Conservation (phyloP, 305 asterid species). For the Salvia sclarea region DNA sequence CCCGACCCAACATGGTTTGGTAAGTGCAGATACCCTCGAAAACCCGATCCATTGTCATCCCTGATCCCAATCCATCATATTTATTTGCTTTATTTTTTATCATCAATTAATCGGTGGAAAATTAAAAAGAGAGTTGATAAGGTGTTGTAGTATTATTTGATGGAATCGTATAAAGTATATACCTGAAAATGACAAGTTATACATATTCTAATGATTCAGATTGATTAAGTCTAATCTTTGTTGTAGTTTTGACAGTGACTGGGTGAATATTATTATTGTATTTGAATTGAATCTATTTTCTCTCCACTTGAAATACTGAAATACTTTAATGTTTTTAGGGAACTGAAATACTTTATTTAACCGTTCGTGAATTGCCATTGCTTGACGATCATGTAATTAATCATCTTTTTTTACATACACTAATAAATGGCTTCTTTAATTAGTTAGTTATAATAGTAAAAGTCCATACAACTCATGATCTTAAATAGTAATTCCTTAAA, state of each 20-base stretch:
- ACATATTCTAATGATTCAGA: background rate
- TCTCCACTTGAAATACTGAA: no score
- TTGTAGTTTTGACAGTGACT: background rate
- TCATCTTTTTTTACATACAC: no score
- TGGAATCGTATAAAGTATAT: background rate
- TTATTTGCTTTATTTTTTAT: no score
- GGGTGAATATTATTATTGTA: background rate
- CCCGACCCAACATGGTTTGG: no score
- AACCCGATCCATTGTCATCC: no score
- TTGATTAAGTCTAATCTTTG: background rate
- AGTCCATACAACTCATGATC: no score
- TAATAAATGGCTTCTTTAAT: no score
- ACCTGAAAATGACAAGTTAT: background rate
- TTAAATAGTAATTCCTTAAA: no score
- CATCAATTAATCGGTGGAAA: background rate
- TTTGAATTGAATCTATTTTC: background rate
- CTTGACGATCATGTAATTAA: background rate
- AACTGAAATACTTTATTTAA: background rate
- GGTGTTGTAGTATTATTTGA: background rate
- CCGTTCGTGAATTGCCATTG: background rate
- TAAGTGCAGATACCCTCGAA: no score
- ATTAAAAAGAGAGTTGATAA: background rate
- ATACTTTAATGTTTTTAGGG: no score
- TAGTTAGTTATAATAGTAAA: no score
- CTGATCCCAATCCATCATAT: no score